Evolutionary conservation across 2,329 filamentous ascomycete species (phyloP).

Genomic region (Gremmenia infestans): DNA sequence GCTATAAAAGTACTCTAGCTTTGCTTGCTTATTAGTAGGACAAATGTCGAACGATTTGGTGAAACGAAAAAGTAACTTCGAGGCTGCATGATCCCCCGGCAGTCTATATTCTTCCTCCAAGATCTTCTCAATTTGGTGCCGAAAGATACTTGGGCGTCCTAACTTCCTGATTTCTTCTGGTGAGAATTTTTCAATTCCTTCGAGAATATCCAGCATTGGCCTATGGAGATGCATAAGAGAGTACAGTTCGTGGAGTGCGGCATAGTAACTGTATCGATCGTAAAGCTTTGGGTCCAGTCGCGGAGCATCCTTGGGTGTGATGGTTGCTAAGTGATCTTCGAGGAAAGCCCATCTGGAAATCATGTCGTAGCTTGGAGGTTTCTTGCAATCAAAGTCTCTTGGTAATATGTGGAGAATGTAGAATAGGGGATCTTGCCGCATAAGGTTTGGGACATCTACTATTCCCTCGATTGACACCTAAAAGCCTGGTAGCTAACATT

Average conservation of each 20-base stretch:
- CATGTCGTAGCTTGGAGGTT: background rate
- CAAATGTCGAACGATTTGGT: slow-evolving; percentile 1
- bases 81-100: background rate
- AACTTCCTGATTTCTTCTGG: background rate
- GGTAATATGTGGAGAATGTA: slow-evolving; percentile 1
- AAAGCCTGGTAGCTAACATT: no score
- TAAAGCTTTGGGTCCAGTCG: slow-evolving; percentile 2
- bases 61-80: slow-evolving; percentile 1
- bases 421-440: slow-evolving; percentile 1
- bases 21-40: slow-evolving; percentile 2
- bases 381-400: background rate
- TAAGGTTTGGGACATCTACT: background rate
- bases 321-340: slow-evolving; percentile 3
- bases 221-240: background rate
- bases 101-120: slow-evolving; percentile 1
- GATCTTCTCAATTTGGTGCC: slow-evolving; percentile 5
- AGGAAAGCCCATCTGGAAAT: slow-evolving; percentile 4
- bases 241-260: slow-evolving; percentile 3
- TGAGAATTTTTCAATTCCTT: background rate
- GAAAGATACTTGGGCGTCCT: slow-evolving; percentile 4
- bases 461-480: background rate
- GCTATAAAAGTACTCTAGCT: background rate
- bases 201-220: background rate
- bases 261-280: slow-evolving; percentile 2
- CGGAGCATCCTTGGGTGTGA: background rate